Conservation (phyloP, 2,329 filamentous ascomycete genomes). For the Geosmithia morbida region DNA sequence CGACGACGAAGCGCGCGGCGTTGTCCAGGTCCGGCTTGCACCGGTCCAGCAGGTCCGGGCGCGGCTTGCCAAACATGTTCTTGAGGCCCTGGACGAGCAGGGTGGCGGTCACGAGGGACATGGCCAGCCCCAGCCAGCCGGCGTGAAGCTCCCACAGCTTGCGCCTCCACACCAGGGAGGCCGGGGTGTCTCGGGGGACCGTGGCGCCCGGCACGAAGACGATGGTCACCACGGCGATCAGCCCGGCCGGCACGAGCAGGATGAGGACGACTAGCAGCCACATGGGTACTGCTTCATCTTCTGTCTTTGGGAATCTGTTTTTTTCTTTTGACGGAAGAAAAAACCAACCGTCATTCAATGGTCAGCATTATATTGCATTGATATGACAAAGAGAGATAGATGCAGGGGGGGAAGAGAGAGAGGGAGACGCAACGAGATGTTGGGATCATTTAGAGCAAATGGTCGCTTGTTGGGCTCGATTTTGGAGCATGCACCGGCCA, state of each 20-base stretch:
- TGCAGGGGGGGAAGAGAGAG: constrained; percentile 9
- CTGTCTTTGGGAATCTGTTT: constrained; percentile 53
- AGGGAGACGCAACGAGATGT: constrained; percentile 47
- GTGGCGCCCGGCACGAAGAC: constrained; percentile 59
- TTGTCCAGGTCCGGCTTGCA: constrained; percentile 63
- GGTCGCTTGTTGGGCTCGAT: constrained; percentile 52
- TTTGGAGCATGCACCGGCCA: constrained; percentile 43
- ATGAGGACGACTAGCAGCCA: constrained; percentile 49
- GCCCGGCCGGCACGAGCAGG: constrained; percentile 46
- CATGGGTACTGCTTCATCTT: constrained; percentile 53
- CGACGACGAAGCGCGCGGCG: constrained; percentile 44
- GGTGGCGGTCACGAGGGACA: constrained; percentile 59
- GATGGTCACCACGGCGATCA: constrained; percentile 56
- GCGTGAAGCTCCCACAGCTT: constrained; percentile 87
- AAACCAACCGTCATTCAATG: no score
- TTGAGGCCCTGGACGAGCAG: constrained; percentile 80
- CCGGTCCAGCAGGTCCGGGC: constrained; percentile 70
- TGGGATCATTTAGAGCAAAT: constrained; percentile 57
- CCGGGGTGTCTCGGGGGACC: constrained; percentile 46
- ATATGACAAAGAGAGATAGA: constrained; percentile 2
- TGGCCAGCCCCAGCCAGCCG: constrained; percentile 67
- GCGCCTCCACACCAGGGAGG: constrained; percentile 54
- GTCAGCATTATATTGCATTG: background rate
- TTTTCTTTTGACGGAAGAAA: no score
- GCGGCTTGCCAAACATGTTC: constrained; percentile 53